phyloP scores from a whole-genome alignment of 106 monocot species.

The Acanthochlamys bracteata region DNA sequence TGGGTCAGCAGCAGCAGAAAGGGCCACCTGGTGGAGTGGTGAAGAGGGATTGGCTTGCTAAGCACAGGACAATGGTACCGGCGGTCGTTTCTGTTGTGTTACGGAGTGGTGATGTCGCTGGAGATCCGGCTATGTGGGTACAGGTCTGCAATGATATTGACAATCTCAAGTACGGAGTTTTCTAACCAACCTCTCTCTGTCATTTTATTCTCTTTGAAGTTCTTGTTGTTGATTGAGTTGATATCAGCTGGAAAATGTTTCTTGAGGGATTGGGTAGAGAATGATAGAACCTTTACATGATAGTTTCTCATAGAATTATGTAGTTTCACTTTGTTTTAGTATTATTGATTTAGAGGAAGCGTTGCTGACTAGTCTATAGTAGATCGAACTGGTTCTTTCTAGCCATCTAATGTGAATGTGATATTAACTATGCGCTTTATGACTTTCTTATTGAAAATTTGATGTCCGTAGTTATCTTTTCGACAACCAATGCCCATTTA shows the following conservation, averaged over 20 bases:
- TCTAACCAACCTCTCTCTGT: not conserved
- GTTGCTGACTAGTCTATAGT: no score
- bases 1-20: constrained; percentile 2
- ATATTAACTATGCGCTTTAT: no score
- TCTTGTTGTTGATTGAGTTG: no score
- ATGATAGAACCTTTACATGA: no score
- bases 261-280: no score
- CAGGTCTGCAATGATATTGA: constrained; percentile 97
- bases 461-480: not conserved
- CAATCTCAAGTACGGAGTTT: constrained; percentile 71
- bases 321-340: no score
- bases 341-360: no score
- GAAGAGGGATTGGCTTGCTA: constrained; percentile 76
- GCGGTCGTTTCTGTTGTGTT: constrained; percentile 68
- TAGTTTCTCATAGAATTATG: no score
- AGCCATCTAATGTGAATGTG: no score
- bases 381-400: no score
- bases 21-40: constrained; percentile 37
- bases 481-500: not conserved
- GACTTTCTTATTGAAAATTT: no score
- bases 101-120: constrained; percentile 35
- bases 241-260: no score
- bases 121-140: constrained; percentile 84
- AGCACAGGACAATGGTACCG: constrained; percentile 72
- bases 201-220: not conserved